Evolutionary conservation across 306 rosid species (phyloP).

Genomic region (Medicago truncatula): MtrunA17r5.0-ANR NC_053042.1:50237501-50238000

Average conservation of each 20-base stretch:
- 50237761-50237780: slow-evolving; percentile 60
- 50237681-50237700: slow-evolving; percentile 46
- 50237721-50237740: slow-evolving; percentile 56
- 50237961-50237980: slow-evolving; percentile 80
- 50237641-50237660: slow-evolving; percentile 58
- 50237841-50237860: slow-evolving; percentile 41
- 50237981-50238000: slow-evolving; percentile 85
- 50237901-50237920: slow-evolving; percentile 65
- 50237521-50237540: slow-evolving; percentile 48
- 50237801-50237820: slow-evolving; percentile 40
- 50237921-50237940: slow-evolving; percentile 86
- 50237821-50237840: slow-evolving; percentile 24
- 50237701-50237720: slow-evolving; percentile 47
- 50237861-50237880: background rate
- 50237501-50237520: slow-evolving; percentile 42
- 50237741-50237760: slow-evolving; percentile 49
- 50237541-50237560: slow-evolving; percentile 48
- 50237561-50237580: slow-evolving; percentile 56
- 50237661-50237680: slow-evolving; percentile 54
- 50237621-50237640: slow-evolving; percentile 36
- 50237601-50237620: slow-evolving; percentile 53
- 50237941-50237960: slow-evolving; percentile 89
- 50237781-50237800: slow-evolving; percentile 49
- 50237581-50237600: slow-evolving; percentile 84
- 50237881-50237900: slow-evolving; percentile 57